Evolutionary conservation across 2,329 filamentous ascomycete genomes (phyloP).

Genomic region (Coleophoma cylindrospora): DNA sequence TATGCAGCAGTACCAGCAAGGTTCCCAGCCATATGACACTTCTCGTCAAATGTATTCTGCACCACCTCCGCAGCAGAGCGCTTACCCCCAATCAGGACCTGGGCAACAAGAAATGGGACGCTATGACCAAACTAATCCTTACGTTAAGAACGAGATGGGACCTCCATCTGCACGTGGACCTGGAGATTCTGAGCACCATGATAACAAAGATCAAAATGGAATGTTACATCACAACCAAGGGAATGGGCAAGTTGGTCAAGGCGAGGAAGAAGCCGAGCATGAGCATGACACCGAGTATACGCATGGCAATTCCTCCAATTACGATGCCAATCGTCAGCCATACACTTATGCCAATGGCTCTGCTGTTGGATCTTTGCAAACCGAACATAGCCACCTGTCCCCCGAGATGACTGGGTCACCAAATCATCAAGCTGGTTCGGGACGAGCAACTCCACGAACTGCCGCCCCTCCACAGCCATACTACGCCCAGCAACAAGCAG

Average conservation of each 20-base stretch:
- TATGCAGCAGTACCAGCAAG: slow-evolving; percentile 71
- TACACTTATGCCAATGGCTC: slow-evolving; percentile 73
- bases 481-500: slow-evolving; percentile 56
- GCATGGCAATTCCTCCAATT: slow-evolving; percentile 68
- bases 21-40: slow-evolving; percentile 67
- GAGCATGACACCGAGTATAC: slow-evolving; percentile 83
- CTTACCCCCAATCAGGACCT: slow-evolving; percentile 62
- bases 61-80: slow-evolving; percentile 58
- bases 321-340: slow-evolving; percentile 65
- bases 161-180: slow-evolving; percentile 64
- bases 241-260: slow-evolving; percentile 47
- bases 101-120: slow-evolving; percentile 63
- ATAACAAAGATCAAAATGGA: slow-evolving; percentile 62
- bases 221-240: slow-evolving; percentile 54
- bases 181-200: slow-evolving; percentile 53
- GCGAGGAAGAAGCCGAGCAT: slow-evolving; percentile 66
- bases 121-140: slow-evolving; percentile 55
- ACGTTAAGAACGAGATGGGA: slow-evolving; percentile 85
- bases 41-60: slow-evolving; percentile 76
- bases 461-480: slow-evolving; percentile 66
- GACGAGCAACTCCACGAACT: slow-evolving; percentile 80
- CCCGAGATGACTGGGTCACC: slow-evolving; percentile 82
- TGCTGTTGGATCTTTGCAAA: slow-evolving; percentile 59
- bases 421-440: slow-evolving; percentile 72
- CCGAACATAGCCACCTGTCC: slow-evolving; percentile 71